A percentile compares a stretch with the other conserved stretches of the same genome.
These are phyloP conservation scores for Chalciporus piperatus DNA, from an alignment of 768 basidiomycete species.

Conservation along the genomic window DNA sequence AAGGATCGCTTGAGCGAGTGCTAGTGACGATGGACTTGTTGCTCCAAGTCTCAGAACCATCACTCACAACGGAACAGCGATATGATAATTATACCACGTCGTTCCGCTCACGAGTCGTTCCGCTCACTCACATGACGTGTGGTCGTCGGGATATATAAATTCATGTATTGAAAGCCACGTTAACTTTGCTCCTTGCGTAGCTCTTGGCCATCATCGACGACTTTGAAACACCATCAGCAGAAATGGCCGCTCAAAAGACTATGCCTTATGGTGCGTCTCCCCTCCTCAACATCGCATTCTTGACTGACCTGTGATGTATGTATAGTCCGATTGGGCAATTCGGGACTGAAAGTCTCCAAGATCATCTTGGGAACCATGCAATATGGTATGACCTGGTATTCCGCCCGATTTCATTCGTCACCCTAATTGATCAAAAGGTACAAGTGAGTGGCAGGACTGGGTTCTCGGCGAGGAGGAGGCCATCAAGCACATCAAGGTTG, in stretches of 20 bases:
- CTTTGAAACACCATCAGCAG: not conserved
- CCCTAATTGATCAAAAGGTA: conserved; percentile 4
- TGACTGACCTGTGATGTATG: not conserved
- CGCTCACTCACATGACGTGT: conserved; percentile 5
- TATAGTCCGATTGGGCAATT: conserved; percentile 38
- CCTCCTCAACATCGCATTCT: not conserved
- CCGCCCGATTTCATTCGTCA: too few relatives aligned
- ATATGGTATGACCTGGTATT: conserved; percentile 24
- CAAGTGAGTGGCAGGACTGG: conserved; percentile 46
- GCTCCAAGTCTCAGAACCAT: too few relatives aligned
- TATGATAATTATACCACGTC: conserved; percentile 5
- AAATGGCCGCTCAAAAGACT: conserved; percentile 8
- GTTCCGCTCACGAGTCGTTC: not conserved
- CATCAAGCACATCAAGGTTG: conserved; percentile 41
- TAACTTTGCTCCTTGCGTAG: not conserved
- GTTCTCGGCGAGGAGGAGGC: conserved; percentile 40
- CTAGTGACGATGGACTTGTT: too few relatives aligned
- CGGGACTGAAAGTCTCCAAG: conserved; percentile 45
- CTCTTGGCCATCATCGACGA: not conserved
- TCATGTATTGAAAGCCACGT: not conserved
- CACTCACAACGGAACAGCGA: not conserved
- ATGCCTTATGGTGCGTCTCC: conserved; percentile 16
- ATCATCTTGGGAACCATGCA: conserved; percentile 44
- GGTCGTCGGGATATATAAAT: not conserved
- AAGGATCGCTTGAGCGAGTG: too few relatives aligned